Percentiles rank a stretch among this genome's conserved stretches.
Conservation (phyloP, 768 basidiomycete genomes). For the Amanita muscaria region DNA sequence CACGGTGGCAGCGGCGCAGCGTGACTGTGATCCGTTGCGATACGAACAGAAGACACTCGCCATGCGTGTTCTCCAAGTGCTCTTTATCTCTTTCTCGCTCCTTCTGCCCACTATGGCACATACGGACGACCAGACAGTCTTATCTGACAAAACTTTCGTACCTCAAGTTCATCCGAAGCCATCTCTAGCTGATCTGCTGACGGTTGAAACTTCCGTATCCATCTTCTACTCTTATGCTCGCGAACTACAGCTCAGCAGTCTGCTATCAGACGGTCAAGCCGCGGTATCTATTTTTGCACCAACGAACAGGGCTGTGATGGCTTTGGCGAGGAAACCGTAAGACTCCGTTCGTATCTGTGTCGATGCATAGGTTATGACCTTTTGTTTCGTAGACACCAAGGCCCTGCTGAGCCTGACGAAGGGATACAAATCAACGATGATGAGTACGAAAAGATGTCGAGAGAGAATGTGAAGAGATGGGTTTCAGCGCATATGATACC, state of each 20-base stretch:
- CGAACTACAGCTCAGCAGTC: slow-evolving; percentile 51
- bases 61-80: no score
- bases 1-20: no score
- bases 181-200: slow-evolving; percentile 66
- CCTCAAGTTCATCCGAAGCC: slow-evolving; percentile 40
- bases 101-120: slow-evolving; percentile 2
- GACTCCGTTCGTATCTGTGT: slow-evolving; percentile 22
- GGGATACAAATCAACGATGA: slow-evolving; percentile 53
- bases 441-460: slow-evolving; percentile 52
- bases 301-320: slow-evolving; percentile 84
- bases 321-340: slow-evolving; percentile 73
- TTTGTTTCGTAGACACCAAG: slow-evolving; percentile 48
- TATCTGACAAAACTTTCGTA: slow-evolving; percentile 11
- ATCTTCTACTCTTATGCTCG: slow-evolving; percentile 83
- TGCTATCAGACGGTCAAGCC: slow-evolving; percentile 31
- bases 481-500: slow-evolving; percentile 79
- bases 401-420: slow-evolving; percentile 30
- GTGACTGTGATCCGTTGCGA: no score
- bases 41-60: no score
- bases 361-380: background rate
- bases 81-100: no score
- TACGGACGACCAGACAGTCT: background rate
- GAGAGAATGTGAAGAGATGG: slow-evolving; percentile 70
- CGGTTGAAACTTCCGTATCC: slow-evolving; percentile 63
- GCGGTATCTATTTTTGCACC: slow-evolving; percentile 66